A percentile compares a stretch with the other conserved stretches of the same genome.
Conservation (phyloP, 257 asterid genomes). For the Solanum tarijense region DNA sequence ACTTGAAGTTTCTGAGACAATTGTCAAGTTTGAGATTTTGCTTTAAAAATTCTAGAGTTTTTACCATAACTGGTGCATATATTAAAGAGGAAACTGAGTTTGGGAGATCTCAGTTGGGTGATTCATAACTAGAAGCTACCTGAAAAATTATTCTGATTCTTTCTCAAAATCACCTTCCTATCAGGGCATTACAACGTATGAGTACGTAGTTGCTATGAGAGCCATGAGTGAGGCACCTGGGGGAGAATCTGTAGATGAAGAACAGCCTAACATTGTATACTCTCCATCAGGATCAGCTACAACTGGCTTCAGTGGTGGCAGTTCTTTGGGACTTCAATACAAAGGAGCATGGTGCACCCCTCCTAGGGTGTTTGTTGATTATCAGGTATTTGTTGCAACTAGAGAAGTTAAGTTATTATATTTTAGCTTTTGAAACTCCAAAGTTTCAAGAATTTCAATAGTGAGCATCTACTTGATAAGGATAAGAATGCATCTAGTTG, state of each 20-base stretch:
- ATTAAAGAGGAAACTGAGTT: background rate
- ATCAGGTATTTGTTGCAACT: constrained; percentile 48
- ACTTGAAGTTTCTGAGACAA: background rate
- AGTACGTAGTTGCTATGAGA: constrained; percentile 97
- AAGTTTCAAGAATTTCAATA: background rate
- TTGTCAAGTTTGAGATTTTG: background rate
- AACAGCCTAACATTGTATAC: constrained; percentile 54
- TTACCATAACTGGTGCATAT: background rate
- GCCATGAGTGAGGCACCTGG: constrained; percentile 92
- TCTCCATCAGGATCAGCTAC: constrained; percentile 94
- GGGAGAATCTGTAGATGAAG: constrained; percentile 75
- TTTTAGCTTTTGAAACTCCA: background rate
- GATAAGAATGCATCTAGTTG: background rate
- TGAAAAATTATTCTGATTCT: background rate
- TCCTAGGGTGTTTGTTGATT: constrained; percentile 93
- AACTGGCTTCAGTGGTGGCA: constrained; percentile 94
- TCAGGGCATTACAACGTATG: constrained; percentile 93
- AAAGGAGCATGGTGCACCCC: constrained; percentile 99
- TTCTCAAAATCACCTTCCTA: constrained; percentile 1
- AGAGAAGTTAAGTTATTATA: background rate
- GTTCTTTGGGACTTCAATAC: constrained; percentile 94
- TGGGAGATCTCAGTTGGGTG: background rate
- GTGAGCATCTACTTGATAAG: background rate
- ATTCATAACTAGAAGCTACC: background rate
- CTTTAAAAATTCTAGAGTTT: background rate